Base-by-base conservation (phyloP, 345 rosid species). In the Camelina hispida region DNA sequence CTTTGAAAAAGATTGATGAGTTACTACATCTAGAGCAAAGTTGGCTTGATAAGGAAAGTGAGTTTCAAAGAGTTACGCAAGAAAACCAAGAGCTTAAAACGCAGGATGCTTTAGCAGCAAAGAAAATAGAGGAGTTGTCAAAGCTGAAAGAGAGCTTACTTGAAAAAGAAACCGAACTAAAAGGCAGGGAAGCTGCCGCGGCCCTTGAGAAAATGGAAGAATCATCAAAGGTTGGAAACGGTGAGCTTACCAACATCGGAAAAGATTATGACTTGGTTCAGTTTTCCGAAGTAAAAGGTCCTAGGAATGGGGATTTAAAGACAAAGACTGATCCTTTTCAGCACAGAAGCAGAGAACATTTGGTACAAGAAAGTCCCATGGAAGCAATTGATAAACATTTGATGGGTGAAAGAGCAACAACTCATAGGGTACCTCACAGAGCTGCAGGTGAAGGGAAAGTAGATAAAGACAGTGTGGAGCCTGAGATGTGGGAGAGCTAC, bases 401-500 rank as follows among this genome's bases (percentile, higher is more conserved):
- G 8, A 69, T 28, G 54, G 73, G 30, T 44, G 65, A 42, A 25
- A 58, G 52, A 62, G 68, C 32, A 14, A 32, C 28, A 46, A 65
- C n/a, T 20, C 47, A 54, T 61, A 23, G 6, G 52, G 62, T 42
- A 55, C 6, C 16, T 30, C 65, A 82, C 34, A 84, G 77, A 65
- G 35, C 52, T 72, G 89, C 80, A 72, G 89, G 87, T 53, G 82
- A 86, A 74, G 69, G 56, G 1, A 79, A 81, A 71, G 79, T 79
- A 75, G 89, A 79, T 20, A 87, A 81, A 48, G 86, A 86, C 50
- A 75, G 84, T 18, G 84, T 83, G 25, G 91, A 84, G 62, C 70
- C 73, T 40, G 89, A 88, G 84, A 88, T 89, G 96, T 91, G 98
- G 96, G 97, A 93, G 78, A 87, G 93, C 82, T 90, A 89, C 96